These are phyloP conservation scores for Diaporthe citri DNA, from an alignment of 2,329 filamentous ascomycete genomes.

Conservation along the genomic window DNA sequence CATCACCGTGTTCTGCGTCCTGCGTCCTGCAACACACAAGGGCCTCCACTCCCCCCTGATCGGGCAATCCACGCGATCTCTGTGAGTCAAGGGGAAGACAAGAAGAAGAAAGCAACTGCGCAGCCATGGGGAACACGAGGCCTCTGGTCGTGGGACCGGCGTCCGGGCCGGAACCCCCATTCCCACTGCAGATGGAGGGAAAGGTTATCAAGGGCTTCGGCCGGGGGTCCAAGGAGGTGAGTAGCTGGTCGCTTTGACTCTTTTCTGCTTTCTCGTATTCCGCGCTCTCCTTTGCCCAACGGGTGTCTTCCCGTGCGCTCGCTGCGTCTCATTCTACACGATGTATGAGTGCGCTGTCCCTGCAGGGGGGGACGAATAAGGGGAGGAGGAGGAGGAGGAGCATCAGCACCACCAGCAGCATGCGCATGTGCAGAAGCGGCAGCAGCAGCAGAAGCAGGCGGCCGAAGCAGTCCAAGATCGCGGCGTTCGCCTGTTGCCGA, in stretches of 20 bases:
- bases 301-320: neutral
- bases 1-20: slow-evolving; percentile 18
- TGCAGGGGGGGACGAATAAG: neutral
- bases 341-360: slow-evolving; percentile 6
- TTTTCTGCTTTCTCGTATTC: slow-evolving; percentile 10
- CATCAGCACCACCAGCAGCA: neutral
- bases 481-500: slow-evolving; percentile 35
- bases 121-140: slow-evolving; percentile 56
- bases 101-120: slow-evolving; percentile 11
- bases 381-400: neutral
- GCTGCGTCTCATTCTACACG: neutral
- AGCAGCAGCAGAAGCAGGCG: slow-evolving; percentile 27
- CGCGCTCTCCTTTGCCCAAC: neutral
- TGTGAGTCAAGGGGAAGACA: neutral
- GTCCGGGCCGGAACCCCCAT: slow-evolving; percentile 80
- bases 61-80: slow-evolving; percentile 7
- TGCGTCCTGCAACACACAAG: slow-evolving; percentile 29
- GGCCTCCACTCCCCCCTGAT: neutral
- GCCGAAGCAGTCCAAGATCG: slow-evolving; percentile 15
- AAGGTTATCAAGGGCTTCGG: slow-evolving; percentile 94
- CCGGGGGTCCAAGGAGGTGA: slow-evolving; percentile 89
- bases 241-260: slow-evolving; percentile 41
- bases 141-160: slow-evolving; percentile 80
- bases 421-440: slow-evolving; percentile 10
- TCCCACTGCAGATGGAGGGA: slow-evolving; percentile 85